phyloP scores from a whole-genome alignment of 805 yeast species.

The Wickerhamiella domercqiae region DNA sequence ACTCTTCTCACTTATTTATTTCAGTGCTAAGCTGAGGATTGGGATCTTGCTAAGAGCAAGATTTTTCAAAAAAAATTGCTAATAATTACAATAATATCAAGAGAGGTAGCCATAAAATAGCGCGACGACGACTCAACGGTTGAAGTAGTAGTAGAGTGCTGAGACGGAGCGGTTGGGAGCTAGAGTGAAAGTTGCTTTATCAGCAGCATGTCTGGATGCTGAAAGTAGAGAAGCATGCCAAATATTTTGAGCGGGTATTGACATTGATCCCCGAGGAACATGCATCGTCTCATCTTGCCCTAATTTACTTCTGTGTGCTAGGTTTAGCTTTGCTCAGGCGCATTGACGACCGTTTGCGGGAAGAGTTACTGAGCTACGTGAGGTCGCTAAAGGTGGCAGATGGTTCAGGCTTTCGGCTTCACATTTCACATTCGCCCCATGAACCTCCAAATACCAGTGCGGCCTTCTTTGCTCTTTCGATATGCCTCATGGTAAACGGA shows the following conservation, averaged over 20 bases:
- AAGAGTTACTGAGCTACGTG: neutral
- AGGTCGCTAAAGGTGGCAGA: neutral
- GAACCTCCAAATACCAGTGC: neutral
- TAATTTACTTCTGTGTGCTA: slow-evolving; percentile 4
- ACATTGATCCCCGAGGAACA: slow-evolving; percentile 3
- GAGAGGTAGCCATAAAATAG: too few species aligned
- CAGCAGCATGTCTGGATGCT: too few species aligned
- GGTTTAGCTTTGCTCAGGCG: slow-evolving; percentile 4
- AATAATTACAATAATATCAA: too few species aligned
- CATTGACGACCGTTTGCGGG: neutral
- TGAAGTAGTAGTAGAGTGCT: too few species aligned
- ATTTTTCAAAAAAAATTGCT: too few species aligned
- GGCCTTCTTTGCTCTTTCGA: neutral
- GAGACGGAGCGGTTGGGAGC: too few species aligned
- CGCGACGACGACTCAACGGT: too few species aligned
- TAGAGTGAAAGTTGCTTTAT: too few species aligned
- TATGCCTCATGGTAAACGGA: neutral
- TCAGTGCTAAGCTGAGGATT: too few species aligned
- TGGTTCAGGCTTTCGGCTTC: neutral
- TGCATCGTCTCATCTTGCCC: slow-evolving; percentile 6
- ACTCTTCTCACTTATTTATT: too few species aligned
- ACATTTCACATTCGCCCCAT: neutral
- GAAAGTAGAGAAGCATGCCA: slow-evolving; percentile 2
- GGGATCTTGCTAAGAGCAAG: too few species aligned
- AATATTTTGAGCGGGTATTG: slow-evolving; percentile 8